These are phyloP conservation scores for Scheffersomyces parashehatae DNA, from an alignment of 1,139 yeast species.

Conservation along the genomic window DNA sequence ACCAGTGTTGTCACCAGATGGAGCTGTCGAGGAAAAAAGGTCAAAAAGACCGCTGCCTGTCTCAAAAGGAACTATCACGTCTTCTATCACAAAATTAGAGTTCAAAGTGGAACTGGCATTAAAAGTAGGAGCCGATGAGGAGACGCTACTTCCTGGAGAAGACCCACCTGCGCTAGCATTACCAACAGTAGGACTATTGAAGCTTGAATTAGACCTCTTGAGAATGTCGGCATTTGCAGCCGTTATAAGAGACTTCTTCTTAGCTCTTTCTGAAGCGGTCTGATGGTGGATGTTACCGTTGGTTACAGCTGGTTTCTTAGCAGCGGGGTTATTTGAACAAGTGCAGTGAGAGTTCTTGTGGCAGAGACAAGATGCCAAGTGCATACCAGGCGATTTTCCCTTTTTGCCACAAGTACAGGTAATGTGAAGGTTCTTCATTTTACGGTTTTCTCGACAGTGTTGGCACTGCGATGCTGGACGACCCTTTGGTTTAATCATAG, in stretches of 20 bases:
- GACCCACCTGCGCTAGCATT: neutral
- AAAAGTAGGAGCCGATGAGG: conserved; percentile 4
- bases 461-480: conserved; percentile 91
- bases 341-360: conserved; percentile 59
- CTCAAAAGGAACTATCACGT: conserved; percentile 33
- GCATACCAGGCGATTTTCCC: conserved; percentile 47
- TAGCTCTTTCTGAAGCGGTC: conserved; percentile 27
- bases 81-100: conserved; percentile 34
- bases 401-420: conserved; percentile 72
- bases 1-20: conserved; percentile 1
- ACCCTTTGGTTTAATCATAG: conserved; percentile 94
- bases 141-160: conserved; percentile 1
- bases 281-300: conserved; percentile 13
- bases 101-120: conserved; percentile 1
- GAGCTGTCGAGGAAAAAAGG: conserved; percentile 19
- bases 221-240: conserved; percentile 20
- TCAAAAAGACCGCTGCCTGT: conserved; percentile 31
- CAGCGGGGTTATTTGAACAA: conserved; percentile 44
- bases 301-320: conserved; percentile 10
- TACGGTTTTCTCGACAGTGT: conserved; percentile 82
- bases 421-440: conserved; percentile 66
- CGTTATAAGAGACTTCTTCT: conserved; percentile 26
- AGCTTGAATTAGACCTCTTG: conserved; percentile 21
- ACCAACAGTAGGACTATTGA: neutral
- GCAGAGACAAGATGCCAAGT: conserved; percentile 55